Evolutionary conservation across 2,329 filamentous ascomycete genomes (phyloP).

Genomic region (Fusarium sp.): DNA sequence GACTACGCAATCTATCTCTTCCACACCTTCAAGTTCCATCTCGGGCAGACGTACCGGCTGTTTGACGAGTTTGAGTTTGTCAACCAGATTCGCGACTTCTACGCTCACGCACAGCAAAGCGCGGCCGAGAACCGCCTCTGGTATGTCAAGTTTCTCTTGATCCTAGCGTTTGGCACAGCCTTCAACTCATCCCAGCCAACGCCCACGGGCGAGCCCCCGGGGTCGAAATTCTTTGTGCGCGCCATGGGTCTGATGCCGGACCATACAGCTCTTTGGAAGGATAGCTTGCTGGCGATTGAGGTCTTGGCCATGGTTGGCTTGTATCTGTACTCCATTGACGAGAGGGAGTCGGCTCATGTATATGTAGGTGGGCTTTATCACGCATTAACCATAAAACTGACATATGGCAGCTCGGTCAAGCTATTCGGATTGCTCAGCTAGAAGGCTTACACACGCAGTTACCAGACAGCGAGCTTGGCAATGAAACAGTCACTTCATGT

Average conservation of each 20-base stretch:
- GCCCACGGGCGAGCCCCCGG: conserved; percentile 49
- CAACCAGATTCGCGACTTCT: conserved; percentile 43
- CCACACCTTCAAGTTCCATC: conserved; percentile 53
- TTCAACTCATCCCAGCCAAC: conserved; percentile 34
- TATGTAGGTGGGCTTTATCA: conserved; percentile 33
- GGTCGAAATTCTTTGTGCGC: conserved; percentile 48
- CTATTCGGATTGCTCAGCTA: conserved; percentile 55
- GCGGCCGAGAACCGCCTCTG: conserved; percentile 50
- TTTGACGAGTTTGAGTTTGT: conserved; percentile 50
- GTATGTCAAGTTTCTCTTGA: conserved; percentile 63
- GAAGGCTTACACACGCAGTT: conserved; percentile 56
- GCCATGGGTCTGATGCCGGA: conserved; percentile 54
- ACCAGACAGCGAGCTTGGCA: conserved; percentile 51
- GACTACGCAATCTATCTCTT: conserved; percentile 50
- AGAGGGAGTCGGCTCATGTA: conserved; percentile 50
- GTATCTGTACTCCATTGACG: conserved; percentile 54
- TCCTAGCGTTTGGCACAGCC: conserved; percentile 55
- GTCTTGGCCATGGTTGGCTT: conserved; percentile 51
- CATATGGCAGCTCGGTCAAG: conserved; percentile 50
- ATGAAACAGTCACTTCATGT: conserved; percentile 48
- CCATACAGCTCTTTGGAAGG: conserved; percentile 49
- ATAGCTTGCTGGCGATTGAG: conserved; percentile 53
- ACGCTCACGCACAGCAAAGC: conserved; percentile 35
- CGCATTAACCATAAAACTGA: neutral
- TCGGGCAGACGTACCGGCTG: conserved; percentile 51